phyloP scores from a whole-genome alignment of 139 green algal genomes.

The Asterochloris erici region DNA sequence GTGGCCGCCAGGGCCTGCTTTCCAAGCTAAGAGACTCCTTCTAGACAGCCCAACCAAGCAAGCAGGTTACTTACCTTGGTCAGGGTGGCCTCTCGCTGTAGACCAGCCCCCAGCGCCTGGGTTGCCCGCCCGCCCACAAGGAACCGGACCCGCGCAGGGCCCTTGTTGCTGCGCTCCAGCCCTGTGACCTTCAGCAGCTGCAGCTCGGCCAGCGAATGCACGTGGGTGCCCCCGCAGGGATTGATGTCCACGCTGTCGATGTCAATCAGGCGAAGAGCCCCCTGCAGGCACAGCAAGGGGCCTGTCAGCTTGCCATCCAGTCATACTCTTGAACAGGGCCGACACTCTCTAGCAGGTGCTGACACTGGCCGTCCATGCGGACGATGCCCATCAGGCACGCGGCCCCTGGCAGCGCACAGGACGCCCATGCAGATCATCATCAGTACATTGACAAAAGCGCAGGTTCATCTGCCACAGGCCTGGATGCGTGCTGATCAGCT shows the following conservation, averaged over 20 bases:
- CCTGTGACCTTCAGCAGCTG: constrained; percentile 20
- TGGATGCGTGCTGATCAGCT: no score
- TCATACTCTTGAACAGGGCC: background rate
- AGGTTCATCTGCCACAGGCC: no score
- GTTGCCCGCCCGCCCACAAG: constrained; percentile 9
- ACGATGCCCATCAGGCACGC: background rate
- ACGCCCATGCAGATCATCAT: background rate
- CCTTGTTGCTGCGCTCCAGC: constrained; percentile 6
- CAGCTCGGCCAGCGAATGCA: constrained; percentile 9
- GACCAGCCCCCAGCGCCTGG: background rate
- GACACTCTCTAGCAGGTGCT: background rate
- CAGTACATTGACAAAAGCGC: background rate
- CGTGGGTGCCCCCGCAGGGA: constrained; percentile 19
- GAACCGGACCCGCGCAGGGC: constrained; percentile 8
- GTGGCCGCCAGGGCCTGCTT: no score
- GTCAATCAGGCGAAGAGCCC: constrained; percentile 13
- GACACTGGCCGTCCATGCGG: background rate
- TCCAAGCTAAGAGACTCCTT: no score
- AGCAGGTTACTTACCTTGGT: background rate
- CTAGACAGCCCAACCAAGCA: no score
- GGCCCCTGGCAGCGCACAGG: background rate
- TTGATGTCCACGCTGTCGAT: constrained; percentile 21
- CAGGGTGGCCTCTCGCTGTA: constrained; percentile 2
- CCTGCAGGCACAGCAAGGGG: background rate
- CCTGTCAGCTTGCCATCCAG: background rate